Base-by-base conservation (phyloP, 371 early-diverging fungal species). In the Blakeslea trispora region DNA sequence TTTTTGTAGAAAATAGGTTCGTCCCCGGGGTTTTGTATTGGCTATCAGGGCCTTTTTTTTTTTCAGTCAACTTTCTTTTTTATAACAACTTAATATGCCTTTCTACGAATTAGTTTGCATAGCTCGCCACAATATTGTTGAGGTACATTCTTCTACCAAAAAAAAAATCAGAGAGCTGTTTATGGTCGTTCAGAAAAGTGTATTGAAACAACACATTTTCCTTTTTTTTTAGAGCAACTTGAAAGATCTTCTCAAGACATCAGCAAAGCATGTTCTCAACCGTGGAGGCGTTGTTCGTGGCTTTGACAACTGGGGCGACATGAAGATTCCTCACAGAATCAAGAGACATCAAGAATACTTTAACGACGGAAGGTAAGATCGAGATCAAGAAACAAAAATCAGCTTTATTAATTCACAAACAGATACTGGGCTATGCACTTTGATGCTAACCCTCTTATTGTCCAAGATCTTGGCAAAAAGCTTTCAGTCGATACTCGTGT, bases 361-460 rank as follows among this genome's bases (percentile, higher is more conserved):
- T 59, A 68, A 71, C 10, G 69, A 82, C 31, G 89, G 87, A 72
- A 76, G 79, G 88, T 87, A 74, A 45, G 8, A 31, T 13, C 7
- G 1, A 45, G 13, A 43, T 52, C 23, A 44, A 18, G 47, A 15
- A 22, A n/a, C n/a, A 4, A 39, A 11, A 42, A 40, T 28, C 15
- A 52, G 34, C 21, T 13, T 44, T 17, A 24, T 37, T 42, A 44
- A 8, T 48, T 19, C 42, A 17, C 14, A 37, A 14, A 37, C 56
- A 88, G 88, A 44, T 89, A 86, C 61, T 90, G 83, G 82, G 60
- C 86, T 23, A 90, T 93, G 90, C 87, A 87, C 55, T 93, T 91
- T 64, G 88, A 90, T 57, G 80, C 90, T 35, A 85, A 87, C 22
- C 90, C 91, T 2, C 57, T 76, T 37, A 80, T 79, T 9, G 71